Evolutionary conservation across 495 filamentous ascomycete genomes (phyloP), one percentile per base, ranked within the genome.

Genomic region (Xylaria acuta): DNA sequence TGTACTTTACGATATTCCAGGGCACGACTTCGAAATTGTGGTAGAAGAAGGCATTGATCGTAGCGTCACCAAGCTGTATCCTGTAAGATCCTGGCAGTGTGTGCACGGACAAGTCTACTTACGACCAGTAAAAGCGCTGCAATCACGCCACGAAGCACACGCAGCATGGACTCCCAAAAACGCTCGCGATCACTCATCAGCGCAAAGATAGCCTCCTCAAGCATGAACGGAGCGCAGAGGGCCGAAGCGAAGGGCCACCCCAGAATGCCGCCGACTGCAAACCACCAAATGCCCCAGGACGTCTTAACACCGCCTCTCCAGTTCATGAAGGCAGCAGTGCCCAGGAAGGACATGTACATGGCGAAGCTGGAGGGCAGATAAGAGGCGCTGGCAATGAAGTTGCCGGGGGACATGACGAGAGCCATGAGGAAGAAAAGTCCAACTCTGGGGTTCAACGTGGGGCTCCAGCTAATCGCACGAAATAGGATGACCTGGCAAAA

Each of bases 231-330:
- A n/a, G 93, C 80, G 60, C 91, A 88, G 47, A 99, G 82, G 30
- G 92, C 94, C 62, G 91, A 88, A 34, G 94, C 90, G 82, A 99
- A 99, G 5, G 97, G 97, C 97, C 97, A 99, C 1, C 97, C 97
- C 41, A 98, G 82, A 56, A 97, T 87, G 40, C 93, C 92, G 51
- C 93, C 97, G n/a, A 94, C 81, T 18, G 93, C 94, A 79, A 97
- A 97, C 92, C 93, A 97, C 83, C 93, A 91, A 64, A 98, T 93
- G 25, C 93, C 95, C 80, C 90, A 85, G 0, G 92, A 91, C 0
- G 92, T 95, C 77, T 90, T 92, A 62, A 92, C 84, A 0, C 92
- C 92, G 5, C 90, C 89, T 49, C 87, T 88, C 87, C 91, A 93
- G 79, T 96, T 92, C 86, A 99, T 90, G 80, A 99, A 98, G 3